Evolutionary conservation across 176 grass and related monocot genomes (phyloP).

Genomic region (Tillandsia leiboldiana): DNA sequence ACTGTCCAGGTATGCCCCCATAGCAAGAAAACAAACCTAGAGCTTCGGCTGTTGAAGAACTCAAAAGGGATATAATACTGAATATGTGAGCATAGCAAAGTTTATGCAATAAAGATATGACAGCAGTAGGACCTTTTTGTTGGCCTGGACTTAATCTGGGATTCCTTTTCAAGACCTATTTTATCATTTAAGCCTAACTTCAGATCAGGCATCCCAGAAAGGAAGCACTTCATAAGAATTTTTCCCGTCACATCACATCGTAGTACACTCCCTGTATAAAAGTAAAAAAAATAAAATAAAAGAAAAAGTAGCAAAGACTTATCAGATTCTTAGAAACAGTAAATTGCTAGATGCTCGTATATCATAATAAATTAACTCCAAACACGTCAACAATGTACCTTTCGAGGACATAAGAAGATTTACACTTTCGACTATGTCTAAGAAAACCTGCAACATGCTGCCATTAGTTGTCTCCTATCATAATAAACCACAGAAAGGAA

Average conservation of each 20-base stretch:
- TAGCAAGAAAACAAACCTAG: background rate
- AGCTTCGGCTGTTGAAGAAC: background rate
- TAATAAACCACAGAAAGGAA: constrained; percentile 7
- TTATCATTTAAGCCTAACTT: constrained; percentile 98
- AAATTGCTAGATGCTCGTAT: constrained; percentile 4
- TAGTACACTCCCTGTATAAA: constrained; percentile 78
- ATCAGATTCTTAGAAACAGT: constrained; percentile 19
- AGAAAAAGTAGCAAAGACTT: background rate
- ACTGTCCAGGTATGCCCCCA: no score
- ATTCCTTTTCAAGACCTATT: constrained; percentile 98
- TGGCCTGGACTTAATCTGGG: constrained; percentile 89
- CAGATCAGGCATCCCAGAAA: constrained; percentile 99
- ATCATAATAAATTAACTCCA: background rate
- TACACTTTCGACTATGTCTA: constrained; percentile 99
- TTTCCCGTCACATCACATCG: constrained; percentile 97
- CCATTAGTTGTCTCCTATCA: constrained; percentile 4
- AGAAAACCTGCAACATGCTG: constrained; percentile 67
- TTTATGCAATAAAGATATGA: background rate
- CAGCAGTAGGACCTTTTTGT: constrained; percentile 54
- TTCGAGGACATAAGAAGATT: constrained; percentile 99
- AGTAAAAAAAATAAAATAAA: constrained; percentile 4
- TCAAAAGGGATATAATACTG: background rate
- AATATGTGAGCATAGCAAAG: background rate
- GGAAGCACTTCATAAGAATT: constrained; percentile 99
- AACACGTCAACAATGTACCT: constrained; percentile 39